These are phyloP conservation scores for Coleophoma crateriformis DNA, from an alignment of 2,329 filamentous ascomycete species.

Conservation along the genomic window DNA sequence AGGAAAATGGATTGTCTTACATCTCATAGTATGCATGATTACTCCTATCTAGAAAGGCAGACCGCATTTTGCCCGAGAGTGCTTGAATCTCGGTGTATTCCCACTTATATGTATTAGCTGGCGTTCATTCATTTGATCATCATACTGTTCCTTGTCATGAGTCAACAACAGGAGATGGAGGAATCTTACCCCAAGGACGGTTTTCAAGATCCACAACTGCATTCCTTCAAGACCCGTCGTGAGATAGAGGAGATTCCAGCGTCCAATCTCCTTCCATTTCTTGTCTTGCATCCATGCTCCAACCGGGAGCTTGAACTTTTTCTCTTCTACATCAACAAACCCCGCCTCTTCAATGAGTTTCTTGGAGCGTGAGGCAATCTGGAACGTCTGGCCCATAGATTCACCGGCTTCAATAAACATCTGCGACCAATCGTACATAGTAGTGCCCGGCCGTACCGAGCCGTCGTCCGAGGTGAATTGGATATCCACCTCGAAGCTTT, in stretches of 20 bases:
- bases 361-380: constrained; percentile 13
- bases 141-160: too few relatives aligned
- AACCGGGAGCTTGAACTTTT: constrained; percentile 38
- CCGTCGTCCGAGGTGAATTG: constrained; percentile 35
- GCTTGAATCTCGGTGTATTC: too few relatives aligned
- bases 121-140: too few relatives aligned
- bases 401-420: constrained; percentile 6
- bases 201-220: too few relatives aligned
- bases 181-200: too few relatives aligned
- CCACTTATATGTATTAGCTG: too few relatives aligned
- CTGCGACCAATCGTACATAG: constrained; percentile 20
- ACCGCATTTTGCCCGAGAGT: too few relatives aligned
- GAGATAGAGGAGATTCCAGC: constrained; percentile 7
- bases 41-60: too few relatives aligned
- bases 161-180: too few relatives aligned
- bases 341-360: constrained; percentile 17
- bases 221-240: constrained; percentile 8
- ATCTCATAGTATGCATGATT: too few relatives aligned
- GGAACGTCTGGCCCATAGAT: constrained; percentile 32
- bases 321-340: constrained; percentile 23
- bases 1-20: too few relatives aligned
- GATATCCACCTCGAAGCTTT: constrained; percentile 12
- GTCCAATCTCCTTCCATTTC: constrained; percentile 13
- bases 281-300: constrained; percentile 42
- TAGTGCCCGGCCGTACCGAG: constrained; percentile 31